Conservation (phyloP, 805 yeast genomes). For the Starmerella sirachaensis region DNA sequence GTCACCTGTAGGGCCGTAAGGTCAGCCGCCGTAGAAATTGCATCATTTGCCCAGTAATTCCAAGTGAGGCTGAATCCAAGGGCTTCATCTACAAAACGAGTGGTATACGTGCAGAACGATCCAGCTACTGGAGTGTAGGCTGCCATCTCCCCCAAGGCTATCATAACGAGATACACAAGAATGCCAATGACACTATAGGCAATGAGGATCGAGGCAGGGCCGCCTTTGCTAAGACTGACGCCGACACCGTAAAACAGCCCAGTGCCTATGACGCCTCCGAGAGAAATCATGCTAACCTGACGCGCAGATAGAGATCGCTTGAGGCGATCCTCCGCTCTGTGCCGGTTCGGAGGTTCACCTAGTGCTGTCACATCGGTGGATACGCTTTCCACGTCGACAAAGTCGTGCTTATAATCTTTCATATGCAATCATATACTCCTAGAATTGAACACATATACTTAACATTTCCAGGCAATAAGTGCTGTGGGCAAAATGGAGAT, state of each 20-base stretch:
- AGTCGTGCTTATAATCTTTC: too few relatives aligned
- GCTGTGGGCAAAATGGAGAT: too few relatives aligned
- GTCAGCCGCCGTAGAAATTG: constrained; percentile 38
- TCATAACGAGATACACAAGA: constrained; percentile 27
- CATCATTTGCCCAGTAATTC: constrained; percentile 44
- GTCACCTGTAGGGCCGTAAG: constrained; percentile 38
- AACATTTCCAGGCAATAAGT: too few relatives aligned
- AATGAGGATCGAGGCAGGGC: constrained; percentile 42
- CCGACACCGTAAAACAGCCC: constrained; percentile 44
- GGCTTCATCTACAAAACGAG: constrained; percentile 39
- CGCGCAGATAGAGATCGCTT: constrained; percentile 25
- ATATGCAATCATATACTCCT: too few relatives aligned
- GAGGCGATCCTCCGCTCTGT: constrained; percentile 22
- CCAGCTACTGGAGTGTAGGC: constrained; percentile 44
- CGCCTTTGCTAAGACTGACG: constrained; percentile 38
- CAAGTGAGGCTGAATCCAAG: constrained; percentile 42
- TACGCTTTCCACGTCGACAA: too few relatives aligned
- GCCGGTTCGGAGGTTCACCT: too few relatives aligned
- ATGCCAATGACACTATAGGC: constrained; percentile 39
- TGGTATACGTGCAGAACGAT: constrained; percentile 41
- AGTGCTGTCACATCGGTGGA: too few relatives aligned
- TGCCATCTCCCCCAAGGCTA: constrained; percentile 46
- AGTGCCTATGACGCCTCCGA: constrained; percentile 72
- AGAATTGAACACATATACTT: too few relatives aligned
- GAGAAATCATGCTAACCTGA: constrained; percentile 59